Conservation (phyloP, 257 asterid species). For the Solanum chmielewskii region DNA sequence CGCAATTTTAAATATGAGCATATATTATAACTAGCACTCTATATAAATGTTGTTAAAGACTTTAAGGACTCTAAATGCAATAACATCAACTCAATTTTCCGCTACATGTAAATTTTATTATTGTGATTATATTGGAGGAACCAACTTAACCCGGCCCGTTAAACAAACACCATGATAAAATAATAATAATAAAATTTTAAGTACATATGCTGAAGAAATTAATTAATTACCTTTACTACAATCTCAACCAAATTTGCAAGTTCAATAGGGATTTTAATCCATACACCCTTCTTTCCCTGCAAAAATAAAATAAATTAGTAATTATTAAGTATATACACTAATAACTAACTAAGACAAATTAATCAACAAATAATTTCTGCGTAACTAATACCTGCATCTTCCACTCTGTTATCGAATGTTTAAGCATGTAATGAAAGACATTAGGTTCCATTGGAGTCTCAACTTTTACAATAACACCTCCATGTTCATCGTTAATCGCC, state of each 20-base stretch:
- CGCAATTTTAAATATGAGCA: too few species aligned
- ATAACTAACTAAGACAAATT: not conserved
- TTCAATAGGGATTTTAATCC: constrained; percentile 57
- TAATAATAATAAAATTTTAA: not conserved
- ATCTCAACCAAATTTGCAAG: constrained; percentile 51
- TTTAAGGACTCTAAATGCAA: too few species aligned
- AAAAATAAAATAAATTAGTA: not conserved
- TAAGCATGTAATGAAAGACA: constrained; percentile 30
- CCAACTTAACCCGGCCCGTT: not conserved
- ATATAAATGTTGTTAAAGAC: too few species aligned
- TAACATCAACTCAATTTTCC: not conserved
- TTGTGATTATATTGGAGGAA: not conserved
- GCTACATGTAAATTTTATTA: too few species aligned
- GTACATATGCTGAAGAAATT: not conserved
- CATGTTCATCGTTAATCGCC: constrained; percentile 47
- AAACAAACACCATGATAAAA: not conserved
- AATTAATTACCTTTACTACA: constrained; percentile 41
- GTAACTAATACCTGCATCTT: constrained; percentile 41
- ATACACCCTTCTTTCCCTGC: constrained; percentile 79
- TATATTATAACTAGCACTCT: too few species aligned
- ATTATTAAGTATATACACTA: not conserved
- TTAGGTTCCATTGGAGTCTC: constrained; percentile 41
- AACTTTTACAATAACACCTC: constrained; percentile 51
- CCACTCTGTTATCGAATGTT: constrained; percentile 43
- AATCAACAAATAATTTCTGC: not conserved